Conservation (phyloP, 2,329 filamentous ascomycete genomes). For the Akanthomyces lecanii region DNA sequence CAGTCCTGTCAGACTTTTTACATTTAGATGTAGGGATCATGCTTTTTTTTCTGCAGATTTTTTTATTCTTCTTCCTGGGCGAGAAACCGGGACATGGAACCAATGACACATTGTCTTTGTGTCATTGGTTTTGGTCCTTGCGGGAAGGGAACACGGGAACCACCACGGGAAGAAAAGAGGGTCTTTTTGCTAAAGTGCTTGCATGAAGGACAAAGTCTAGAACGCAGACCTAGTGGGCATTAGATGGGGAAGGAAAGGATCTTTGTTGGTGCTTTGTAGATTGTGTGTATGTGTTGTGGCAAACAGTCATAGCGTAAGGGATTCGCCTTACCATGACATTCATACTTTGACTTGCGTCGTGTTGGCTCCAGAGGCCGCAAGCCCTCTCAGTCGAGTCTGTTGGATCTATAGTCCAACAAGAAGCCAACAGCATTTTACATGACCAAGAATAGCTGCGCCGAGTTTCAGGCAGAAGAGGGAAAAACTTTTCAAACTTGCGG, state of each 20-base stretch:
- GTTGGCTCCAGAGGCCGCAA: not conserved
- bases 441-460: not conserved
- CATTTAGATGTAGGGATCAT: not conserved
- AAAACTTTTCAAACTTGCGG: not conserved
- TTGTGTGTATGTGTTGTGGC: not conserved
- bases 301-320: not conserved
- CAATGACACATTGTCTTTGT: not conserved
- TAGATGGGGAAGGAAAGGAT: not conserved
- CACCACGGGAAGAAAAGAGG: not conserved
- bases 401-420: not conserved
- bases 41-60: not conserved
- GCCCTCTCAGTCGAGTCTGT: not conserved
- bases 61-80: not conserved
- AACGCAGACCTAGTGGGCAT: not conserved
- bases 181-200: conserved; percentile 2
- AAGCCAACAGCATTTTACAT: too few relatives aligned
- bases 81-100: not conserved
- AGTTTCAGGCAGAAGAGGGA: not conserved
- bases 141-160: too few relatives aligned
- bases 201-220: not conserved
- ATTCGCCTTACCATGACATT: not conserved
- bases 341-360: too few relatives aligned
- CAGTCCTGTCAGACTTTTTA: not conserved
- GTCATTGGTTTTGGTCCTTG: not conserved
- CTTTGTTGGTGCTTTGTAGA: not conserved